phyloP scores from a whole-genome alignment of 495 filamentous ascomycete genomes.

The Xylaria longipes region DNA sequence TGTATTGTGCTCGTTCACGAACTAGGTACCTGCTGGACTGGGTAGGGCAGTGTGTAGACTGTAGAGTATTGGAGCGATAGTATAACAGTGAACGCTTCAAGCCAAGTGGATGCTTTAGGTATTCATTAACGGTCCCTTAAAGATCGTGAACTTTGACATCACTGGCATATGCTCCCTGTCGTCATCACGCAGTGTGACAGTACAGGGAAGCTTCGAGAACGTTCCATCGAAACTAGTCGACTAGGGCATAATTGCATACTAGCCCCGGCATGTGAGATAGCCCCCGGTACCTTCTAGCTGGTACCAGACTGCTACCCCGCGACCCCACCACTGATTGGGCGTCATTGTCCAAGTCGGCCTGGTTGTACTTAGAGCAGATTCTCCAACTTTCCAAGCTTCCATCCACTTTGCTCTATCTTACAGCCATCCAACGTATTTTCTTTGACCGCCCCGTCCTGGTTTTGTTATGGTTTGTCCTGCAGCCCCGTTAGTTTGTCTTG shows the following conservation, averaged over 20 bases:
- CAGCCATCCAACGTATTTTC: constrained; percentile 11
- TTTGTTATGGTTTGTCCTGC: constrained; percentile 24
- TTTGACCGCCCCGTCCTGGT: constrained; percentile 23
- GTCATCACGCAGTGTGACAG: background rate
- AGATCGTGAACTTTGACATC: background rate
- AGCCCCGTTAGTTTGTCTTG: constrained; percentile 12
- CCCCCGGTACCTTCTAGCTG: background rate
- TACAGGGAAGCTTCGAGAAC: constrained; percentile 28
- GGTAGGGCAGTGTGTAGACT: background rate
- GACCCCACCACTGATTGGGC: constrained; percentile 26
- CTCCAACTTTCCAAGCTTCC: constrained; percentile 26
- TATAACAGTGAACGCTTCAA: background rate
- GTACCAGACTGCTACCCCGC: constrained; percentile 17
- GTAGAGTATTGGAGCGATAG: background rate
- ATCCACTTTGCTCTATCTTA: background rate
- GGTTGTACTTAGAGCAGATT: constrained; percentile 9
- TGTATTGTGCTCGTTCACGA: background rate
- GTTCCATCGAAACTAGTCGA: constrained; percentile 11
- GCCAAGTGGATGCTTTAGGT: background rate
- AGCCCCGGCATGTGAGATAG: background rate
- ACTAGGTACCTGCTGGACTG: background rate
- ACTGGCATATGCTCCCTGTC: background rate
- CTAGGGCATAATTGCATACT: background rate
- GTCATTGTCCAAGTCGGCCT: constrained; percentile 4
- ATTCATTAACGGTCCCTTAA: background rate